Conservation (phyloP, 2,329 filamentous ascomycete species). For the Penicillium sp. region DNA sequence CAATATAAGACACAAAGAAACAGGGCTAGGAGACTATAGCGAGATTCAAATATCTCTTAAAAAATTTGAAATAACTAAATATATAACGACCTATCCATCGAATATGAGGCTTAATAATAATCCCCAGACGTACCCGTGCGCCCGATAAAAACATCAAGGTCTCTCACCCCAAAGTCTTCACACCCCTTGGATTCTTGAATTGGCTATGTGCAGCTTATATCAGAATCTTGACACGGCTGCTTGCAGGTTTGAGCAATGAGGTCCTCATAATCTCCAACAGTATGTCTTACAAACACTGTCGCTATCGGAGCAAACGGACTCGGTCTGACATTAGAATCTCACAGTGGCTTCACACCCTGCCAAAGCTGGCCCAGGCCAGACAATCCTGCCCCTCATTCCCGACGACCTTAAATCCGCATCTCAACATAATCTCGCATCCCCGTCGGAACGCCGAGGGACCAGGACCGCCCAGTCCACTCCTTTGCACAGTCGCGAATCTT, state of each 20-base stretch:
- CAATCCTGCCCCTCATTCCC: slow-evolving; percentile 40
- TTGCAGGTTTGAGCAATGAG: slow-evolving; percentile 4
- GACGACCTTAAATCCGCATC: slow-evolving; percentile 37
- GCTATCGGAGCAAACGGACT: slow-evolving; percentile 4
- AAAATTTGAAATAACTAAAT: neutral
- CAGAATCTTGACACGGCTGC: neutral
- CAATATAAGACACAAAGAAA: neutral
- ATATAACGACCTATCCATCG: neutral
- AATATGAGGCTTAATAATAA: slow-evolving; percentile 9
- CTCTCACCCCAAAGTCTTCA: neutral
- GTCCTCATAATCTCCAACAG: slow-evolving; percentile 1
- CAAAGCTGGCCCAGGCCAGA: slow-evolving; percentile 38
- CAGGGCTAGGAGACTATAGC: neutral
- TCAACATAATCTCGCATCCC: slow-evolving; percentile 37
- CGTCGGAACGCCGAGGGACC: slow-evolving; percentile 36
- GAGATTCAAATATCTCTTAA: neutral
- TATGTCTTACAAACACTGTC: neutral
- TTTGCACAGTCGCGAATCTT: slow-evolving; percentile 44
- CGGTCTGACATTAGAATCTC: slow-evolving; percentile 4
- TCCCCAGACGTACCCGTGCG: slow-evolving; percentile 4
- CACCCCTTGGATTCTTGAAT: slow-evolving; percentile 2
- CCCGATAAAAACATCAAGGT: slow-evolving; percentile 10
- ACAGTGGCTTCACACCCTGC: slow-evolving; percentile 38
- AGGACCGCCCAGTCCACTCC: slow-evolving; percentile 37
- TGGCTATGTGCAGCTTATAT: slow-evolving; percentile 3